phyloP scores from a whole-genome alignment of 495 filamentous ascomycete species.

The Tuber melanosporum region DNA sequence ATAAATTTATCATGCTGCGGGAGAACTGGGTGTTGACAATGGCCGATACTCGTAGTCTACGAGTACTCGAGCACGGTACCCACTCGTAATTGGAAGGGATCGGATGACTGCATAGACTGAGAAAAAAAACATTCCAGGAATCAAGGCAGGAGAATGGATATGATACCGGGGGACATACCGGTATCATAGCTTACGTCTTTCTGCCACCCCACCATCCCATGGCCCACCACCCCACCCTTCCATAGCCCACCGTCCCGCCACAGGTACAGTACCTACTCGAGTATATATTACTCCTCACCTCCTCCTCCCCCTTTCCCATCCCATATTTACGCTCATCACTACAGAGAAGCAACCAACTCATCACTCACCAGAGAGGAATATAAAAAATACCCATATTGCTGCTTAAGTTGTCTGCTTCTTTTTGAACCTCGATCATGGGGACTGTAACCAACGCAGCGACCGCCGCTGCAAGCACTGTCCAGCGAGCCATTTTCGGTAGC shows the following conservation, averaged over 20 bases:
- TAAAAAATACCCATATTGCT: neutral
- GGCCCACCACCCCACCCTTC: neutral
- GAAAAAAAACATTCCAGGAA: neutral
- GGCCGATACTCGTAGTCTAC: neutral
- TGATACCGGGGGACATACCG: neutral
- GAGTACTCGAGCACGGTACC: no score
- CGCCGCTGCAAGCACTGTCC: slow-evolving; percentile 3
- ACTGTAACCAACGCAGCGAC: slow-evolving; percentile 24
- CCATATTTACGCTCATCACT: neutral
- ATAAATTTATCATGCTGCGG: neutral
- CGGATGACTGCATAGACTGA: neutral
- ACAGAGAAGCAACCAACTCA: neutral
- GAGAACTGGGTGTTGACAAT: neutral
- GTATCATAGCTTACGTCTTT: neutral
- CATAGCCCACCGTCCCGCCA: neutral
- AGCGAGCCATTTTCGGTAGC: slow-evolving; percentile 17
- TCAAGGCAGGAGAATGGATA: neutral
- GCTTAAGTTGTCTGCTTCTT: neutral
- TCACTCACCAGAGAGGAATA: neutral
- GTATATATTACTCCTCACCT: neutral
- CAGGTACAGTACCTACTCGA: neutral
- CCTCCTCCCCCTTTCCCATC: neutral
- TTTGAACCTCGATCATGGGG: slow-evolving; percentile 18
- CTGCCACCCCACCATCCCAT: neutral
- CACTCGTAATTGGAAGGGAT: neutral